Evolutionary conservation across 345 rosid genomes (phyloP).

Genomic region (Eucalyptus brandiana): DNA sequence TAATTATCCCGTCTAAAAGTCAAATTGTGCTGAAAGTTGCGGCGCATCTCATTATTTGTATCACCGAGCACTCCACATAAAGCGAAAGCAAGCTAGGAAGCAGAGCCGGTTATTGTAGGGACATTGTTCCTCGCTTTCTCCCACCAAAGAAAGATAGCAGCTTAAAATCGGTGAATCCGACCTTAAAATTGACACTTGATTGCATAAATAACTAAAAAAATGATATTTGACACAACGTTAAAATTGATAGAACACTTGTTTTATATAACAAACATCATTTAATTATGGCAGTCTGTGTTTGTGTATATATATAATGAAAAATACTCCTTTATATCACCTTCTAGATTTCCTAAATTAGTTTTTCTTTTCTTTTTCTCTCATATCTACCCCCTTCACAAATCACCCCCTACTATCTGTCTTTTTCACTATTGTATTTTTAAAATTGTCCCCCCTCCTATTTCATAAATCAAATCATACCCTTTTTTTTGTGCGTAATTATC

Average conservation of each 20-base stretch:
- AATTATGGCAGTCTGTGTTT: neutral
- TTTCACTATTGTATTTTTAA: neutral
- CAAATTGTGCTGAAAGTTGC: neutral
- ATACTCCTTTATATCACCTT: rapidly evolving
- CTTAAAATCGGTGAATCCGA: neutral
- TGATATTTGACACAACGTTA: neutral
- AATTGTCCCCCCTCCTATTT: neutral
- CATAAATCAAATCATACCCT: neutral
- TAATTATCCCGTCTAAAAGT: neutral
- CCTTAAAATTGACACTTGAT: neutral
- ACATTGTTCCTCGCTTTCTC: neutral
- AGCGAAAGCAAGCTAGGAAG: neutral
- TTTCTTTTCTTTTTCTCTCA: neutral
- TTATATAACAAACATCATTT: neutral
- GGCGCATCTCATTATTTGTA: neutral
- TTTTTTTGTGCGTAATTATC: neutral
- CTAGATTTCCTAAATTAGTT: neutral
- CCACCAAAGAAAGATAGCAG: neutral
- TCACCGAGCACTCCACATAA: neutral
- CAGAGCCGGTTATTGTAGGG: neutral
- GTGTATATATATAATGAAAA: neutral
- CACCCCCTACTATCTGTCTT: neutral
- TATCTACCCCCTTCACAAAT: neutral
- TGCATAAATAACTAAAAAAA: neutral
- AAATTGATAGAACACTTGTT: neutral